Percentiles rank a stretch among this genome's conserved stretches.
Conservation (phyloP, 345 rosid genomes). For the Heritiera fomes region DNA sequence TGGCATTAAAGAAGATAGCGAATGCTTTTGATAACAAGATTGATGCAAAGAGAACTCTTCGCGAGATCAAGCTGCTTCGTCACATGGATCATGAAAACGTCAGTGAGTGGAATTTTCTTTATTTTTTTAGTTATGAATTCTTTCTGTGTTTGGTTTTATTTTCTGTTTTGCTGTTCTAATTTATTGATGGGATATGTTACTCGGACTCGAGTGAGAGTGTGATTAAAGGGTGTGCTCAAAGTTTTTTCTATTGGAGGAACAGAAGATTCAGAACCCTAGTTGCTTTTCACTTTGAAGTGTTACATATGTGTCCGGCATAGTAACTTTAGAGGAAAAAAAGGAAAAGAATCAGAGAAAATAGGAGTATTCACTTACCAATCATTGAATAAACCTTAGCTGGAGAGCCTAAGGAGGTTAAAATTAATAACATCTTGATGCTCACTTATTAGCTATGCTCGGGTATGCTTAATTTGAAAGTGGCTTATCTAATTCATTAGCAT, state of each 20-base stretch:
- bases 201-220: not conserved
- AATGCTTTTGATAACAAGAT: constrained; percentile 77
- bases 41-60: constrained; percentile 91
- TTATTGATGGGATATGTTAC: not conserved
- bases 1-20: constrained; percentile 86
- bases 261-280: too few relatives aligned
- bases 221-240: not conserved
- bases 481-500: not conserved
- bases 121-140: not conserved
- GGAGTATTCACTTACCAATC: not conserved
- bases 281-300: not conserved
- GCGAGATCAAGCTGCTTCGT: constrained; percentile 95
- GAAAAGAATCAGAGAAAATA: not conserved
- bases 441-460: not conserved
- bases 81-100: constrained; percentile 97
- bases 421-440: not conserved
- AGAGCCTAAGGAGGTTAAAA: not conserved
- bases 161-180: not conserved
- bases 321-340: not conserved
- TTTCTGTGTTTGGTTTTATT: constrained; percentile 3
- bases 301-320: not conserved
- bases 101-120: constrained; percentile 44
- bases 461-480: not conserved
- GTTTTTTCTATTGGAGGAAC: not conserved
- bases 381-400: not conserved